A percentile compares a stretch with the other conserved stretches of the same genome.
Conservation (phyloP, 2,329 filamentous ascomycete genomes). For the Pestalotiopsis sp. region DNA sequence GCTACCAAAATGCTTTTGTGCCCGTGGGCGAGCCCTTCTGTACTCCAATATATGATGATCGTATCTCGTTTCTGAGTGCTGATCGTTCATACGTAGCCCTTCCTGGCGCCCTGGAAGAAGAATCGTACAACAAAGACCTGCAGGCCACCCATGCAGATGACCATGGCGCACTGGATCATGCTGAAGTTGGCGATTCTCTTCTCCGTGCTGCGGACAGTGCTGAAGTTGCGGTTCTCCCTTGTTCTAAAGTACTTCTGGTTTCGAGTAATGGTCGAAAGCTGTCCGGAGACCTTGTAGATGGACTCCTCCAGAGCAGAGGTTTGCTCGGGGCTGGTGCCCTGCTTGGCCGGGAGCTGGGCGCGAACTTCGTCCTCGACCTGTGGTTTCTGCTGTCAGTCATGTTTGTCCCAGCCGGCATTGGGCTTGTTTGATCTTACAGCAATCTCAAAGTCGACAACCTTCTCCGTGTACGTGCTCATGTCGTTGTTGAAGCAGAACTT, state of each 20-base stretch:
- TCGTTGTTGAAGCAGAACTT: slow-evolving; percentile 98
- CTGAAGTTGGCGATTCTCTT: slow-evolving; percentile 96
- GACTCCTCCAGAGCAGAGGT: slow-evolving; percentile 88
- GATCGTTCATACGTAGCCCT: slow-evolving; percentile 63
- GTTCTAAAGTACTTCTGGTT: slow-evolving; percentile 99
- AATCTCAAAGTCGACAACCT: slow-evolving; percentile 97
- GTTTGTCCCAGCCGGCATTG: slow-evolving; percentile 12
- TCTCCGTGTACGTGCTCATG: slow-evolving; percentile 97
- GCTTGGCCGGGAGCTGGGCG: slow-evolving; percentile 81
- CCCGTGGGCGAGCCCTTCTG: not conserved
- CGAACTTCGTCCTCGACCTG: slow-evolving; percentile 90
- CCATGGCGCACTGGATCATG: slow-evolving; percentile 86
- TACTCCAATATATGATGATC: not conserved
- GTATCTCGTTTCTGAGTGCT: not conserved
- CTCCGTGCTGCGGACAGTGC: slow-evolving; percentile 95
- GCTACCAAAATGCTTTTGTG: not conserved
- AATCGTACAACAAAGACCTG: slow-evolving; percentile 98
- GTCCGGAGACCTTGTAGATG: slow-evolving; percentile 89
- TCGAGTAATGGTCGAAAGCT: slow-evolving; percentile 89
- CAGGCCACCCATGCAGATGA: slow-evolving; percentile 90
- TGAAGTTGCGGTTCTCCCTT: slow-evolving; percentile 97
- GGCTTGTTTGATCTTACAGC: slow-evolving; percentile 56
- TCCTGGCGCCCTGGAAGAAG: slow-evolving; percentile 88
- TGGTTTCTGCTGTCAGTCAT: not conserved
- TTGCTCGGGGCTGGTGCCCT: slow-evolving; percentile 85